Evolutionary conservation across 768 basidiomycete genomes (phyloP).

Genomic region (Cystofilobasidium bisporidii): DNA sequence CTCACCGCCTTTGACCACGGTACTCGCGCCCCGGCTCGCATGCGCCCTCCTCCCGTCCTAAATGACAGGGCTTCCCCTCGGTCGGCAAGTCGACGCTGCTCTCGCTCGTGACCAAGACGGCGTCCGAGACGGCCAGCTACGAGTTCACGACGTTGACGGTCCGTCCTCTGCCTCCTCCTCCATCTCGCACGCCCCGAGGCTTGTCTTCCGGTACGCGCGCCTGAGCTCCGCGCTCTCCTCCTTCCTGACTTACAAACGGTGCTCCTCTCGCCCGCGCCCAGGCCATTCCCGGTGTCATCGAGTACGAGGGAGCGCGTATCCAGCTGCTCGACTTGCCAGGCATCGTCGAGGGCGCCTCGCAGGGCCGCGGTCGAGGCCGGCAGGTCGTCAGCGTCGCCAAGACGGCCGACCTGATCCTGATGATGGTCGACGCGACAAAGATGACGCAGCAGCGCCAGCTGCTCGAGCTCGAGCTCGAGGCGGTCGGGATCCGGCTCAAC

Average conservation of each 20-base stretch:
- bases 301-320: conserved; percentile 86
- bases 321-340: conserved; percentile 92
- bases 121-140: conserved; percentile 78
- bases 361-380: conserved; percentile 76
- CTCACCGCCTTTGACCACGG: too few relatives aligned
- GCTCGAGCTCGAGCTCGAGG: conserved; percentile 86
- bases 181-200: background rate
- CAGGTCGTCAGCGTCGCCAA: conserved; percentile 85
- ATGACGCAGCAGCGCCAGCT: conserved; percentile 70
- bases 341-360: conserved; percentile 86
- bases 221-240: too few relatives aligned
- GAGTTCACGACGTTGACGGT: conserved; percentile 91
- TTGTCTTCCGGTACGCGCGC: too few relatives aligned
- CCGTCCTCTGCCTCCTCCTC: conserved; percentile 31
- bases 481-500: conserved; percentile 92
- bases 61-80: conserved; percentile 61
- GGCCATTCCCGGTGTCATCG: conserved; percentile 94
- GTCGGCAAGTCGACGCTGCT: conserved; percentile 71
- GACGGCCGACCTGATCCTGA: conserved; percentile 58
- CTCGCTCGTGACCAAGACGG: conserved; percentile 82
- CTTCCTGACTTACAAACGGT: background rate
- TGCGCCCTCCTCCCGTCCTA: conserved; percentile 89
- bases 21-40: conserved; percentile 60
- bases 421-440: conserved; percentile 43
- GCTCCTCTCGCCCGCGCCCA: conserved; percentile 16